Evolutionary conservation across 1,284 basidiomycete species (phyloP), one percentile per base, ranked within the genome.

Genomic region (Leccinum griseonigrum): DNA sequence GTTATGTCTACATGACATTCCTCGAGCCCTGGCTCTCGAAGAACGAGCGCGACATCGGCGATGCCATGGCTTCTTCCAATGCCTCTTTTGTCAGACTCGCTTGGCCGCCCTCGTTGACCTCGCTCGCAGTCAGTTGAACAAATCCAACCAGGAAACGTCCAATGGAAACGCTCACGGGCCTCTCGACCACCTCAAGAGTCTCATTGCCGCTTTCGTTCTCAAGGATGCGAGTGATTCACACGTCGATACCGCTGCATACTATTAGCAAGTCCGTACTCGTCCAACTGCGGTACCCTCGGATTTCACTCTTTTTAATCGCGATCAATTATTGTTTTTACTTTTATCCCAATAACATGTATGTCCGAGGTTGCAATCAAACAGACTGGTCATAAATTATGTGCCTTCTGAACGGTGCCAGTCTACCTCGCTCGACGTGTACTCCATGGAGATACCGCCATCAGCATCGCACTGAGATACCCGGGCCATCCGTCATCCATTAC

Each of bases 391-490:
- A 36, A 18, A 22, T 71, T 77, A 84, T 59, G 70, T 91, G 88
- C 56, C 83, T 81, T 73, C 83, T 87, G 76, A 95, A 95, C 0
- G 87, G 85, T 14, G 78, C 77, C 71, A 36, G 14, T 95, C 91
- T 4, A 95, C 86, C 64, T 97, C 94, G 22, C 77, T 77, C 18
- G 79, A 74, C 9, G 83, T 84, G 68, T 91, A 96, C 68, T 97
- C 94, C 60, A 96, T 75, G 3, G 81, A 75, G 18, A 91, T 76
- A 2, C 88, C 87, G 54, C 81, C 83, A 54, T 91, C 91, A 40
- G 79, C 79, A 74, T 95, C 97, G 71, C 92, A 92, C 72, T 90
- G 87, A 10, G 79, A 76, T 62, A 97, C 90, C 61, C 87, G 91
- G 94, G 34, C 85, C 74, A 64, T 88, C 85, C 6, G 90, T 91